phyloP scores from a whole-genome alignment of 768 basidiomycete species.

The Boletellus ananas region DNA sequence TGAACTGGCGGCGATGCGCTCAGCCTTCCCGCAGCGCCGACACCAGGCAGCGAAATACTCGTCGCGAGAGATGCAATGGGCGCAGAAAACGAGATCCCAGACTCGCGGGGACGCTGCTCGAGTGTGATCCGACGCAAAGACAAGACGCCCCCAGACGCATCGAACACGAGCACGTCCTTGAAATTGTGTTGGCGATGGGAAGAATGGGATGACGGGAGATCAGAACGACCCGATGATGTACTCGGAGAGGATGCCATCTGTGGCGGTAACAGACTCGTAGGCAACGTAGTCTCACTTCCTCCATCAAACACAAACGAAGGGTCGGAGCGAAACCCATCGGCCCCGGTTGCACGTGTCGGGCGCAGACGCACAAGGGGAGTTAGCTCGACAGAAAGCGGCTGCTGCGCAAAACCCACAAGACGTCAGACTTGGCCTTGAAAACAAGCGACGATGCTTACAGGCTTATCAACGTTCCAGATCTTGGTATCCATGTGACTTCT shows the following conservation, averaged over 20 bases:
- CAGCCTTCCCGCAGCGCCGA: conserved; percentile 41
- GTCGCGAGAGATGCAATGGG: conserved; percentile 39
- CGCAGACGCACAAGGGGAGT: conserved; percentile 55
- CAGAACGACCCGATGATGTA: conserved; percentile 28
- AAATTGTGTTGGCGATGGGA: conserved; percentile 41
- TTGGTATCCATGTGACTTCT: conserved; percentile 56
- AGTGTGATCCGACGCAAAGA: conserved; percentile 52
- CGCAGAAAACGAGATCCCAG: conserved; percentile 21
- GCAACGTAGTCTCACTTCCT: conserved; percentile 30
- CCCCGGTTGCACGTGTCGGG: conserved; percentile 27
- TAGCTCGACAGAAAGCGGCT: conserved; percentile 52
- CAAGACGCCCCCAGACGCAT: conserved; percentile 53
- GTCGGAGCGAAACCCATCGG: conserved; percentile 35
- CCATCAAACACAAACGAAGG: conserved; percentile 56
- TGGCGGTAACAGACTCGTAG: conserved; percentile 37
- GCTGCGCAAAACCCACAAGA: conserved; percentile 31
- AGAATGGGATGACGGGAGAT: conserved; percentile 26
- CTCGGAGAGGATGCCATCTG: conserved; percentile 25
- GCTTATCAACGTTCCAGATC: conserved; percentile 50
- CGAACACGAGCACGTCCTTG: conserved; percentile 68
- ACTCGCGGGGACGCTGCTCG: conserved; percentile 33
- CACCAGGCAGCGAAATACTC: conserved; percentile 60
- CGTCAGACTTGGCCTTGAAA: background rate
- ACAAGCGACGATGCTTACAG: conserved; percentile 34
- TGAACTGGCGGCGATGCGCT: conserved; percentile 27